Base-by-base conservation (phyloP, 352 stramenopile genomes). In the Phytopythium delawarense region DNA sequence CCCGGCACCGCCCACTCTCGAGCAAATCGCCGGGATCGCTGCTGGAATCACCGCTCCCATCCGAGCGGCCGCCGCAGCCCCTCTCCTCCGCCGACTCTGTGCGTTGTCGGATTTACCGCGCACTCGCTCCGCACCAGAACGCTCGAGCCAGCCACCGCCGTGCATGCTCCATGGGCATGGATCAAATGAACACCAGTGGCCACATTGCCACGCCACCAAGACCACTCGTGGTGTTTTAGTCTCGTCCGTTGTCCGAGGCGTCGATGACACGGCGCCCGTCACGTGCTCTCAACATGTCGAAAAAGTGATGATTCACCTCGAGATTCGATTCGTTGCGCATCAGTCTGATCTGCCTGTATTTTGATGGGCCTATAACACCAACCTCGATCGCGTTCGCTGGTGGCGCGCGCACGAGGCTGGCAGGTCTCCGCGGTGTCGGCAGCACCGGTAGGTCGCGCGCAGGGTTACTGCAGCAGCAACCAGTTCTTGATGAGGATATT, bases 11-110 rank as follows among this genome's bases (percentile, higher is more conserved):
- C 30, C 53, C n/a, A 35, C 35, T 59, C 3, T 37, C 21, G 35
- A 49, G 55, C 55, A 61, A 52, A 52, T 62, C 40, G 42, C 20
- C 28, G 11, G 25, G 56, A 53, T 62, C 48, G 28, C 25, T n/a
- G 13, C 23, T 35, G 23, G 23, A 53, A 35, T 35, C 46, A 53
- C 37, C 34, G 11, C 13, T 23, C n/a, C 15, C 13, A 16, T 37
- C 48, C 23, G 1, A 28, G 20, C 40, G 18, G 0, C 21, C 40
- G 0, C 40, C 0, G 13, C 12, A 20, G 9, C 42, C 42, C 21
- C 21, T 51, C 45, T 18, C 6, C 45, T 32, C 28, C 28, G 8
- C 7, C 45, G 4, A n/a, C 20, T 51, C 45, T 13, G 45, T 51
- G 45, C 13, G 7, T 50, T 30, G 28, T 50, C 44, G n/a, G n/a